A percentile compares a stretch with the other conserved stretches of the same genome.
phyloP scores from a whole-genome alignment of 306 rosid species.

The Lathyrus aphaca region DNA sequence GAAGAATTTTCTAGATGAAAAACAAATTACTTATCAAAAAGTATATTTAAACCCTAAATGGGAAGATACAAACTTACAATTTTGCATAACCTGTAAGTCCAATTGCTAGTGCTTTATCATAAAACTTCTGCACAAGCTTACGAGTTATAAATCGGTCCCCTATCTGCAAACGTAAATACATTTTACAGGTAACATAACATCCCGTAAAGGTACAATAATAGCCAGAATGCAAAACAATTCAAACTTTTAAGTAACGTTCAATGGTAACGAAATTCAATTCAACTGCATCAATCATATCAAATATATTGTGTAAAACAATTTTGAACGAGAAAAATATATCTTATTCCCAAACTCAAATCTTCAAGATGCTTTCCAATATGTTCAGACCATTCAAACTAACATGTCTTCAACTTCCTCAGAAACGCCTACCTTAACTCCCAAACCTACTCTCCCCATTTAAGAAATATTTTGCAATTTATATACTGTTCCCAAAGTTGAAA shows the following conservation, averaged over 20 bases:
- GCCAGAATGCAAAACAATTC: slow-evolving; percentile 25
- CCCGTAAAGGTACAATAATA: slow-evolving; percentile 29
- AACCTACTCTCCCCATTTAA: background rate
- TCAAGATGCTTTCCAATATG: slow-evolving; percentile 21
- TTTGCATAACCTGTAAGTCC: slow-evolving; percentile 93
- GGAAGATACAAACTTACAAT: slow-evolving; percentile 64
- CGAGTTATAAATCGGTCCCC: slow-evolving; percentile 92
- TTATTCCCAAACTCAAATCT: slow-evolving; percentile 2
- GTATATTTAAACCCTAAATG: slow-evolving; percentile 21
- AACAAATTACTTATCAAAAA: slow-evolving; percentile 22
- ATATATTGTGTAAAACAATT: slow-evolving; percentile 20
- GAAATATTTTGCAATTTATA: background rate
- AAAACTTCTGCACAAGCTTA: slow-evolving; percentile 75
- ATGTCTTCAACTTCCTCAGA: background rate
- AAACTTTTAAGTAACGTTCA: slow-evolving; percentile 23
- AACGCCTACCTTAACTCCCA: background rate
- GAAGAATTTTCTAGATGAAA: slow-evolving; percentile 4
- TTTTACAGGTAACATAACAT: slow-evolving; percentile 33
- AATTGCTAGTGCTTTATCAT: slow-evolving; percentile 81
- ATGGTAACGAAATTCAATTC: slow-evolving; percentile 20
- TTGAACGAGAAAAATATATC: slow-evolving; percentile 28
- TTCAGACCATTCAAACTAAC: slow-evolving; percentile 1
- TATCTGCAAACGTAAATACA: slow-evolving; percentile 56
- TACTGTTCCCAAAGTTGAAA: background rate
- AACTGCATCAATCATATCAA: slow-evolving; percentile 14